These are phyloP conservation scores for Uromyces viciae-fabae DNA, from an alignment of 1,284 basidiomycete species.

Conservation along the genomic window DNA sequence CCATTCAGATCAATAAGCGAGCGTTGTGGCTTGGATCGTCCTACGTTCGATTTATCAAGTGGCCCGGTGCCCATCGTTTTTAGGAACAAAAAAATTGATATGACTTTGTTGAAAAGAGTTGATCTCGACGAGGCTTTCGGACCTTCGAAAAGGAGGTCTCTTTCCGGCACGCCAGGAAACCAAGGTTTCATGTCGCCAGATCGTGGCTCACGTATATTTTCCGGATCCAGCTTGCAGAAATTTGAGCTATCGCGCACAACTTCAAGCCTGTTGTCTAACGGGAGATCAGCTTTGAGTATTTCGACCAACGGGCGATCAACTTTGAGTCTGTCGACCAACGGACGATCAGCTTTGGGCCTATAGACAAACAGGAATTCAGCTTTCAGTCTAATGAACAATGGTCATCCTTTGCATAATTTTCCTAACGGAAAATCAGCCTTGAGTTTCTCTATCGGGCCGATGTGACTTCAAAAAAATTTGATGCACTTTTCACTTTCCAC, in stretches of 20 bases:
- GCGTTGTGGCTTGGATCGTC: not conserved
- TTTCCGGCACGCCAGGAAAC: not conserved
- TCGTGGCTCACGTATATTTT: not conserved
- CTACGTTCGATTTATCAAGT: not conserved
- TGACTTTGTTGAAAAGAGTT: constrained; percentile 5
- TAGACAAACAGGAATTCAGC: too few relatives aligned
- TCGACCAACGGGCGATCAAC: constrained; percentile 21
- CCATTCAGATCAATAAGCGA: constrained; percentile 13
- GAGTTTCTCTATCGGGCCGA: too few relatives aligned
- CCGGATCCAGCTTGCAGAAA: not conserved
- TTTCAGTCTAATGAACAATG: too few relatives aligned
- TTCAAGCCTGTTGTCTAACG: not conserved
- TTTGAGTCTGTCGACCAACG: too few relatives aligned
- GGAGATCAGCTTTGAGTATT: not conserved
- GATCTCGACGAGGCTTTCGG: constrained; percentile 11
- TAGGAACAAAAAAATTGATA: constrained; percentile 23
- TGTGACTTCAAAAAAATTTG: too few relatives aligned
- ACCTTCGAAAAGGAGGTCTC: constrained; percentile 11
- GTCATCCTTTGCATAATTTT: too few relatives aligned
- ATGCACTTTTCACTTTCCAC: too few relatives aligned
- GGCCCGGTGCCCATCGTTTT: constrained; percentile 22
- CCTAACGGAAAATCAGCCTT: too few relatives aligned
- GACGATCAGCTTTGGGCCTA: too few relatives aligned
- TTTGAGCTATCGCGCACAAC: too few relatives aligned
- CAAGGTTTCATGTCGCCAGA: not conserved